Evolutionary conservation across 345 rosid species (phyloP).

Genomic region (Anastatica hierochuntica): DNA sequence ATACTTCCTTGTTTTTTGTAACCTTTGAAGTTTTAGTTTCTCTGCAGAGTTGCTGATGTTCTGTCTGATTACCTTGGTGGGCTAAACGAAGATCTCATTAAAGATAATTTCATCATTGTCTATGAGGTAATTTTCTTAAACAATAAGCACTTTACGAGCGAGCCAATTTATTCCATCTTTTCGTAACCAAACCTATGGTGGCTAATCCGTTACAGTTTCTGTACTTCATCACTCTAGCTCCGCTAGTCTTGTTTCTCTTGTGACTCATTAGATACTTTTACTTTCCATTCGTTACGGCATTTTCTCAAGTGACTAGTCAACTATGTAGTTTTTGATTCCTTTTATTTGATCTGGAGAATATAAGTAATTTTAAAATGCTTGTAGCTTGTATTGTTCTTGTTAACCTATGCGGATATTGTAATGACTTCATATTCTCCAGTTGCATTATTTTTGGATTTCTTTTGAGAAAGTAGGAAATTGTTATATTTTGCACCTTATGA

Average conservation of each 20-base stretch:
- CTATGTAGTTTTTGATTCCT: not conserved
- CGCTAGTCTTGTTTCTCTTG: not conserved
- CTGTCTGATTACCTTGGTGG: conserved; percentile 88
- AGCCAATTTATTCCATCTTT: not conserved
- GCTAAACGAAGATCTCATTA: conserved; percentile 79
- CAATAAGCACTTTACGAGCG: not conserved
- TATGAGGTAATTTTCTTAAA: conserved; percentile 55
- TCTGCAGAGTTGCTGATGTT: conserved; percentile 85
- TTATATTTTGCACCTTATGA: not conserved
- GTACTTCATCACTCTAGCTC: not conserved
- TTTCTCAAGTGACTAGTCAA: too few relatives aligned
- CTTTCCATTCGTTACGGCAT: not conserved
- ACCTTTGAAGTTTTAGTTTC: conserved; percentile 48
- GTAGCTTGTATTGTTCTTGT: not conserved
- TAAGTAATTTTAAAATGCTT: not conserved
- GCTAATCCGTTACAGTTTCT: conserved; percentile 1
- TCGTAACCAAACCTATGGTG: too few relatives aligned
- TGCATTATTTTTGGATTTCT: conserved; percentile 6
- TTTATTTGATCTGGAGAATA: not conserved
- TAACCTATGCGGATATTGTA: not conserved
- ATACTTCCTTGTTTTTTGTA: conserved; percentile 3
- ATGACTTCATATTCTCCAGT: not conserved
- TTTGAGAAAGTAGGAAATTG: not conserved
- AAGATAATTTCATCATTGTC: conserved; percentile 91
- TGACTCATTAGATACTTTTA: not conserved